Evolutionary conservation across 2,329 filamentous ascomycete genomes (phyloP).

Genomic region (Allantophomopsis lycopodina): DNA sequence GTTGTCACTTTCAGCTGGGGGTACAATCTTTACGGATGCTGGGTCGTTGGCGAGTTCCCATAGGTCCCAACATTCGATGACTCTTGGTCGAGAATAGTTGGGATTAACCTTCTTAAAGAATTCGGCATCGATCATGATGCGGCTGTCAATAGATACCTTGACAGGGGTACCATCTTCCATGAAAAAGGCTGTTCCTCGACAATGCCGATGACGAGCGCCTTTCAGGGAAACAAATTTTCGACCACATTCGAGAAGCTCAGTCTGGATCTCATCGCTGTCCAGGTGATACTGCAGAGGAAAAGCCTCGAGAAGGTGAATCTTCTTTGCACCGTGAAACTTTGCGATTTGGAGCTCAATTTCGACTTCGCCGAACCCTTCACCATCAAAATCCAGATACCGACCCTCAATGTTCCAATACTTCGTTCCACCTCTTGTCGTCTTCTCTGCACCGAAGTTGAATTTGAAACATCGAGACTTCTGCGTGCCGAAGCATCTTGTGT

Average conservation of each 20-base stretch:
- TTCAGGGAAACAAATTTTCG: slow-evolving; percentile 14
- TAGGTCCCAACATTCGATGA: background rate
- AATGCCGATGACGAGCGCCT: slow-evolving; percentile 15
- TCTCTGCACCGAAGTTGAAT: slow-evolving; percentile 5
- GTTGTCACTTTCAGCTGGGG: slow-evolving; percentile 3
- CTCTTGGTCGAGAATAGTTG: slow-evolving; percentile 9
- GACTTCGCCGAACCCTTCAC: slow-evolving; percentile 12
- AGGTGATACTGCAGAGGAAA: slow-evolving; percentile 17
- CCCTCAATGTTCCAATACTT: background rate
- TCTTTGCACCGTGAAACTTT: slow-evolving; percentile 15
- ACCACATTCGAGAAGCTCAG: slow-evolving; percentile 13
- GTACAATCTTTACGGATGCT: background rate
- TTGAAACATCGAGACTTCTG: slow-evolving; percentile 4
- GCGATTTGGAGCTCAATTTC: slow-evolving; percentile 10
- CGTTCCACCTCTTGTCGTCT: slow-evolving; percentile 5
- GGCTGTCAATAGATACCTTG: slow-evolving; percentile 9
- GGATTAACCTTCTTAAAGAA: slow-evolving; percentile 15
- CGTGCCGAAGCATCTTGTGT: slow-evolving; percentile 7
- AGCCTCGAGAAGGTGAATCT: slow-evolving; percentile 15
- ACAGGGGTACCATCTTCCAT: slow-evolving; percentile 12
- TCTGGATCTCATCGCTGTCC: slow-evolving; percentile 6
- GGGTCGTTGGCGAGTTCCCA: background rate
- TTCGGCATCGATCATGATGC: slow-evolving; percentile 16
- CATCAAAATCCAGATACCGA: slow-evolving; percentile 16
- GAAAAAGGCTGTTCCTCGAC: slow-evolving; percentile 16